A percentile compares a stretch with the other conserved stretches of the same genome.
phyloP scores from a whole-genome alignment of 78 protist genomes.

The Protostelium mycophagum region DNA sequence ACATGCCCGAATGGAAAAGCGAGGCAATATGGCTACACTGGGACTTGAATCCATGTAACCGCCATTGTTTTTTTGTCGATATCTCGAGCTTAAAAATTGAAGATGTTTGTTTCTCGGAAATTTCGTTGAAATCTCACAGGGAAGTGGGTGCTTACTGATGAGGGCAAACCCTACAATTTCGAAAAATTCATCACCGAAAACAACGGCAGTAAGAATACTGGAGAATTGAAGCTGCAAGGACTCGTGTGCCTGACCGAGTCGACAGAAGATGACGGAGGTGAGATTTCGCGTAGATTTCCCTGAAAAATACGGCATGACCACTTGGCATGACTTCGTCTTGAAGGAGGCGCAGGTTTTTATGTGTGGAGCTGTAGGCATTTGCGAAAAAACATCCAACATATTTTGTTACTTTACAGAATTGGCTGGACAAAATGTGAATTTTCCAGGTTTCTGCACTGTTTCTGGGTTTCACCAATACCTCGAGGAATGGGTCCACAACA shows the following conservation, averaged over 20 bases:
- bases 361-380: too few relatives aligned
- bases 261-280: slow-evolving; percentile 6
- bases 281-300: too few relatives aligned
- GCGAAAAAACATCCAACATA: too few relatives aligned
- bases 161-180: background rate
- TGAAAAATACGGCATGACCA: background rate
- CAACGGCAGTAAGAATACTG: background rate
- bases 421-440: too few relatives aligned
- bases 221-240: background rate
- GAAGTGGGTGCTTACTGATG: background rate
- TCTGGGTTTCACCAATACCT: background rate
- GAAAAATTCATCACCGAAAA: slow-evolving; percentile 4
- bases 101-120: too few relatives aligned
- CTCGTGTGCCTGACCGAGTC: slow-evolving; percentile 3
- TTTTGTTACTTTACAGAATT: too few relatives aligned
- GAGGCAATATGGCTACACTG: slow-evolving; percentile 5
- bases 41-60: slow-evolving; percentile 3
- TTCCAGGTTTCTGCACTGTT: background rate
- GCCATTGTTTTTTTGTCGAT: too few relatives aligned
- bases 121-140: too few relatives aligned
- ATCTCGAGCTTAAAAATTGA: too few relatives aligned
- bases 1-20: background rate
- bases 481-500: background rate
- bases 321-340: too few relatives aligned
- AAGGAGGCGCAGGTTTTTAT: too few relatives aligned